Conservation (phyloP, 1,284 basidiomycete genomes). For the Cutaneotrichosporon spelunceum region DNA sequence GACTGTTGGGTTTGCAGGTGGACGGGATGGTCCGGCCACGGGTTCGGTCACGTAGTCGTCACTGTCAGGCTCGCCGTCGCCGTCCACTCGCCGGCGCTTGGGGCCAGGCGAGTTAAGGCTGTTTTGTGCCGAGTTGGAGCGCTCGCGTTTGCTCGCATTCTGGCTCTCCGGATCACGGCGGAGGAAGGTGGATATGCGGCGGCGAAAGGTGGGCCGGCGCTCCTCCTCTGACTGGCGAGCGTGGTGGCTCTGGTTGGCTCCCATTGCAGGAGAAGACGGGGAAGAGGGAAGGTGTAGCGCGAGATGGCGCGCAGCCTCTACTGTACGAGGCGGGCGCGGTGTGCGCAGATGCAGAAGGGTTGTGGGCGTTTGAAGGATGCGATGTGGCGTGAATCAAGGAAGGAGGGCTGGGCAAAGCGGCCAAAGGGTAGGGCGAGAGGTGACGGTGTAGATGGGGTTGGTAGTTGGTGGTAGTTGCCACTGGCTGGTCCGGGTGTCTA, state of each 20-base stretch:
- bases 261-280: slow-evolving; percentile 20
- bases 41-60: background rate
- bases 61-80: slow-evolving; percentile 1
- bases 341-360: background rate
- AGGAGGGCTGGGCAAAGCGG: background rate
- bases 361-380: background rate
- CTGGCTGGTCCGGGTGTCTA: background rate
- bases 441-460: background rate
- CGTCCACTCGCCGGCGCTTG: slow-evolving; percentile 20
- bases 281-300: background rate
- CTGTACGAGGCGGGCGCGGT: background rate
- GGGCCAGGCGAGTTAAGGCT: slow-evolving; percentile 5
- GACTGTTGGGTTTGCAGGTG: background rate
- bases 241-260: slow-evolving; percentile 32
- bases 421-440: background rate
- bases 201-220: slow-evolving; percentile 3
- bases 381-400: background rate
- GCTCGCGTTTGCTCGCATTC: slow-evolving; percentile 18
- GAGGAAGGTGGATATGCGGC: slow-evolving; percentile 16
- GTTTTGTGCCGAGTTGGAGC: slow-evolving; percentile 17
- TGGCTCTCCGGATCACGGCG: slow-evolving; percentile 2
- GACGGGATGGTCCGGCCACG: background rate
- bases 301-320: background rate
- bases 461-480: background rate
- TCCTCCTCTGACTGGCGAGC: slow-evolving; percentile 9